Evolutionary conservation across 352 stramenopile genomes (phyloP).

Genomic region (Phytophthora hybrid): DNA sequence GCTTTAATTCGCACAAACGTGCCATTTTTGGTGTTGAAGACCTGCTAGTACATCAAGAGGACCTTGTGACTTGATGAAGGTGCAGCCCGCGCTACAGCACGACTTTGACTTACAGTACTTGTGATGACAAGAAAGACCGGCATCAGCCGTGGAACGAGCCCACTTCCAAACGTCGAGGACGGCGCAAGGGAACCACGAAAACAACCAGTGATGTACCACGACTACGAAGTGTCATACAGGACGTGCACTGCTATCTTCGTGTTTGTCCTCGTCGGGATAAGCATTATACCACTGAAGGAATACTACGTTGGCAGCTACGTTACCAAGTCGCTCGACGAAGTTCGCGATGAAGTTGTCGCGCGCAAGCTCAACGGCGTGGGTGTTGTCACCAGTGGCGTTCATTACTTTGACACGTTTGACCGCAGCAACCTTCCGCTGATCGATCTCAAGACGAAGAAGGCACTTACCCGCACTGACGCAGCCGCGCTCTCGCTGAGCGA

Average conservation of each 20-base stretch:
- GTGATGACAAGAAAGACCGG: slow-evolving; percentile 7
- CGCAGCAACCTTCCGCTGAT: slow-evolving; percentile 30
- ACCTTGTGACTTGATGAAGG: neutral
- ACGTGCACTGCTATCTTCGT: slow-evolving; percentile 22
- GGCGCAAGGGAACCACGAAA: neutral
- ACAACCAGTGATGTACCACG: neutral
- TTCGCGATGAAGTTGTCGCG: slow-evolving; percentile 28
- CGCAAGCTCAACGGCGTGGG: slow-evolving; percentile 34
- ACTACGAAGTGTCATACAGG: slow-evolving; percentile 17
- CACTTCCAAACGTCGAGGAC: neutral
- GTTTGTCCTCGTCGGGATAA: slow-evolving; percentile 20
- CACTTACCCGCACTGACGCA: slow-evolving; percentile 6
- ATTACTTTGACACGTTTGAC: slow-evolving; percentile 46
- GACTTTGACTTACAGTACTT: neutral
- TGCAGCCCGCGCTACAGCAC: neutral
- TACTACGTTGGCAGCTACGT: slow-evolving; percentile 39
- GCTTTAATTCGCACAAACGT: no score
- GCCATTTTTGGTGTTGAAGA: no score
- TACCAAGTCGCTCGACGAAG: slow-evolving; percentile 38
- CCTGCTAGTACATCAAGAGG: no score
- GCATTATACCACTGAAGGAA: slow-evolving; percentile 23
- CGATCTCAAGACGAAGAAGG: slow-evolving; percentile 20
- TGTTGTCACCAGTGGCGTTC: slow-evolving; percentile 31
- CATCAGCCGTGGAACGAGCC: neutral
- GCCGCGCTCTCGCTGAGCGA: slow-evolving; percentile 19